A percentile compares a stretch with the other conserved stretches of the same genome.
phyloP scores from a whole-genome alignment of 1,284 basidiomycete species.

The Golubevia pallescens region DNA sequence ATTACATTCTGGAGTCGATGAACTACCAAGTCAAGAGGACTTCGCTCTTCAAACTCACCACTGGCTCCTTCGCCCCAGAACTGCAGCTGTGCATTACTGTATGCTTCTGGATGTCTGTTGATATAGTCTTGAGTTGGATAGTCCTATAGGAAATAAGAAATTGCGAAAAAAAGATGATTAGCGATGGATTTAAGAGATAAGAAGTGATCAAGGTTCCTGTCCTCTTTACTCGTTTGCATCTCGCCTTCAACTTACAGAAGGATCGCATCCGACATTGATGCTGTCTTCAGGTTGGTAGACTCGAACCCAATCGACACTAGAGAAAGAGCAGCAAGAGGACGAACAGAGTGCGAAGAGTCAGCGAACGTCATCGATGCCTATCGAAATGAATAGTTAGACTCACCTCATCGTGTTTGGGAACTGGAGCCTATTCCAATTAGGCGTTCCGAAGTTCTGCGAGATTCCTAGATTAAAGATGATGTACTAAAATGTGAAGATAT shows the following conservation, averaged over 20 bases:
- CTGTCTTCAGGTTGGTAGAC: slow-evolving; percentile 46
- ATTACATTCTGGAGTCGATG: too few species aligned
- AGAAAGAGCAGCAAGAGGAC: neutral
- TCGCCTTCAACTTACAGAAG: slow-evolving; percentile 6
- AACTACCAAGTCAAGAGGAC: too few species aligned
- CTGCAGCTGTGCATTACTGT: too few species aligned
- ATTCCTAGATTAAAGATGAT: slow-evolving; percentile 52
- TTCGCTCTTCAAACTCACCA: too few species aligned
- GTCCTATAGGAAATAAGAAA: too few species aligned
- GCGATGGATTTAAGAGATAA: too few species aligned
- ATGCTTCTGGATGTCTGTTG: neutral
- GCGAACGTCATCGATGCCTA: neutral
- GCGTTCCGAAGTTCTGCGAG: neutral
- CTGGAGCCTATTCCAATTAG: slow-evolving; percentile 18
- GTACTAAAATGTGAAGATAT: too few species aligned
- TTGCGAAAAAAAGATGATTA: too few species aligned
- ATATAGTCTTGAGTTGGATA: slow-evolving; percentile 47
- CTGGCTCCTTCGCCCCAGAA: too few species aligned
- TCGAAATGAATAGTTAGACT: too few species aligned
- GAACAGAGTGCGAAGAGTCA: neutral
- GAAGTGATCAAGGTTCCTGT: too few species aligned
- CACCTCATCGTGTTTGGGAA: slow-evolving; percentile 34
- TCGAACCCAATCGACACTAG: slow-evolving; percentile 21
- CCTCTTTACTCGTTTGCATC: too few species aligned
- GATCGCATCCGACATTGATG: slow-evolving; percentile 47